Base-by-base conservation (phyloP, 345 rosid genomes). In the Lepidium didymum region DNA sequence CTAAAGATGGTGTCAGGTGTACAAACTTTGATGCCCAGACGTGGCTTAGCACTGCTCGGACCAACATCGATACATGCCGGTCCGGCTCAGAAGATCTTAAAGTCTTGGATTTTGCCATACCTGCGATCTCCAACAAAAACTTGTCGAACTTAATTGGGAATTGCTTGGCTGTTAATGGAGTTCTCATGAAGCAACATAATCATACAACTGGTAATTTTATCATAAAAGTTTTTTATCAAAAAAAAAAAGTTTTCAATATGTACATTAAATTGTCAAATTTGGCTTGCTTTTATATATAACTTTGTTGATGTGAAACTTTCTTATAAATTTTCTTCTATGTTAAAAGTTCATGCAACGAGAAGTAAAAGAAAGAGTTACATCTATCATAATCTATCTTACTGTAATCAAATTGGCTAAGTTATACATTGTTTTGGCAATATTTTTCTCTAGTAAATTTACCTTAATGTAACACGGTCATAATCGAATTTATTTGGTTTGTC, bases 31-130 rank as follows among this genome's bases (percentile, higher is more conserved):
- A 92, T 56, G 54, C 75, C 3, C 96, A 83, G 47, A 89, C 92
- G 4, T 92, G 96, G 98, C 87, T 92, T 18, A 87, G 98, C 67
- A 60, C 95, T 10, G 87, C 96, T n/a, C 80, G 86, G 12, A 92
- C 96, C 14, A 85, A 89, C 72, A 77, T 89, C 2, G 92, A 87
- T 36, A 89, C 95, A 0, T 92, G 96, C 59, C 74, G 82, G 13
- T 62, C 78, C 1, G 96, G 98, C 63, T 83, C 85, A 21, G 40
- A 46, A 10, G 95, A 92, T 71, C 81, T 87, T 4, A 86, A 88
- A 6, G 85, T 85, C 13, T 43, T 88, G 0, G 81, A 84, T 52
- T 76, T 59, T 31, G 18, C 80, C 55, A 27, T 83, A 23, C 91
- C 92, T 0, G 81, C 79, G 62, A 86, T 87, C 81, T 73, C 88